Evolutionary conservation across 768 basidiomycete species (phyloP).

Genomic region (Mycena sanguinolenta): DNA sequence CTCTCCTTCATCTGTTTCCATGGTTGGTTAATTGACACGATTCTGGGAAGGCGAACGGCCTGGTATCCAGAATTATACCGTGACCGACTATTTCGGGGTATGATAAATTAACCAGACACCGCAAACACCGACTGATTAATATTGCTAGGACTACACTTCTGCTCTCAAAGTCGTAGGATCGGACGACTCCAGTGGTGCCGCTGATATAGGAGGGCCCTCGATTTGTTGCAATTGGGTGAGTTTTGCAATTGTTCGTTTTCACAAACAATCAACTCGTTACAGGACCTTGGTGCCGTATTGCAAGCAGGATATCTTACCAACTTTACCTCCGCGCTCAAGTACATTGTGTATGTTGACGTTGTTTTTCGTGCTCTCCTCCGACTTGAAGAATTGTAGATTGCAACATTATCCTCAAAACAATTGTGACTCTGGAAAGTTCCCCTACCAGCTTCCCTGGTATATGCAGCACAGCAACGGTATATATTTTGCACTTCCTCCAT

Average conservation of each 20-base stretch:
- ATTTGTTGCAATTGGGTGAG: conserved; percentile 67
- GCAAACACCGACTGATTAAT: not conserved
- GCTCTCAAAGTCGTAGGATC: conserved; percentile 31
- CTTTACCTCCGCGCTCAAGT: conserved; percentile 58
- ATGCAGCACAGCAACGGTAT: conserved; percentile 63
- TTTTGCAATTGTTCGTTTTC: conserved; percentile 2
- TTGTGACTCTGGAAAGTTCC: conserved; percentile 45
- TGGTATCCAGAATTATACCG: conserved; percentile 60
- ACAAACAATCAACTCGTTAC: conserved; percentile 4
- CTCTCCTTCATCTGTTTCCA: not conserved
- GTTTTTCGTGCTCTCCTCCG: no score
- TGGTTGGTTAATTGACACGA: not conserved
- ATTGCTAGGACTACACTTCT: conserved; percentile 57
- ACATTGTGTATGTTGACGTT: conserved; percentile 57
- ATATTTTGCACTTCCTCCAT: conserved; percentile 25
- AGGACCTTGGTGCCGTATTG: conserved; percentile 60
- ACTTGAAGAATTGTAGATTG: conserved; percentile 45
- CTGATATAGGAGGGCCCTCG: conserved; percentile 61
- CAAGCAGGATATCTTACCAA: conserved; percentile 55
- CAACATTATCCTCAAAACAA: conserved; percentile 67
- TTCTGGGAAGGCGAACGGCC: conserved; percentile 48
- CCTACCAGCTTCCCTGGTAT: conserved; percentile 58
- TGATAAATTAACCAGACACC: conserved; percentile 26
- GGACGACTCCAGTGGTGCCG: conserved; percentile 4
- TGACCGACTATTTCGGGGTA: conserved; percentile 60